Evolutionary conservation across 768 basidiomycete genomes (phyloP).

Genomic region (Gymnopilus dilepis): DNA sequence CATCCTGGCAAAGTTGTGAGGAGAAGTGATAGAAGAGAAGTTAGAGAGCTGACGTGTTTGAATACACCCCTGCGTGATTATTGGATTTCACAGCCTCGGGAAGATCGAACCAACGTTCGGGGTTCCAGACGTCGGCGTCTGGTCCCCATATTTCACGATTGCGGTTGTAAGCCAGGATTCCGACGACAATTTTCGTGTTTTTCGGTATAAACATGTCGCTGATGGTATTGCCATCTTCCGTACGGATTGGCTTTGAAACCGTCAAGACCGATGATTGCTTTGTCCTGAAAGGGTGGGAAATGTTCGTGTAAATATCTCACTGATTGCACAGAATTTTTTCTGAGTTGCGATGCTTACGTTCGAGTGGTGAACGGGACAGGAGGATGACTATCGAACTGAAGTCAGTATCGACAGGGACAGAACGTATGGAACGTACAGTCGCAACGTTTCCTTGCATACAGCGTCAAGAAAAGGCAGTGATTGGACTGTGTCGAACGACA

Average conservation of each 20-base stretch:
- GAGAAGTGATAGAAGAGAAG: not conserved
- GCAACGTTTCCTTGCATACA: conserved; percentile 39
- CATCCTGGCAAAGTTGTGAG: conserved; percentile 7
- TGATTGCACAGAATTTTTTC: conserved; percentile 16
- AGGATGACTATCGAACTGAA: conserved; percentile 30
- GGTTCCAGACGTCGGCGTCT: conserved; percentile 51
- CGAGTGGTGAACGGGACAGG: conserved; percentile 23
- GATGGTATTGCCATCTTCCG: conserved; percentile 39
- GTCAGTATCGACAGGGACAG: not conserved
- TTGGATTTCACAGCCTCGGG: conserved; percentile 15
- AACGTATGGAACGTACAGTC: conserved; percentile 25
- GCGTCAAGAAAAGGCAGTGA: conserved; percentile 39
- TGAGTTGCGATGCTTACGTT: conserved; percentile 17
- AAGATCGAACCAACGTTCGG: conserved; percentile 47
- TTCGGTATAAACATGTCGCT: conserved; percentile 42
- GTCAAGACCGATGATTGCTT: conserved; percentile 35
- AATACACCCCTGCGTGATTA: conserved; percentile 25
- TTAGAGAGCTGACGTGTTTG: conserved; percentile 17
- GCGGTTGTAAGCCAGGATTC: conserved; percentile 37
- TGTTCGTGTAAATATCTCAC: too few relatives aligned
- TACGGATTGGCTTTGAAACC: conserved; percentile 42
- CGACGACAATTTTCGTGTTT: conserved; percentile 46
- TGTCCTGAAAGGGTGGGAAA: too few relatives aligned
- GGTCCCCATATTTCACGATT: conserved; percentile 46
- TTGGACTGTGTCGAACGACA: conserved; percentile 36